Percentiles rank a stretch among this genome's conserved stretches.
These are phyloP conservation scores for Colletotrichum simmondsii DNA, from an alignment of 2,329 filamentous ascomycete genomes.

Conservation along the genomic window DNA sequence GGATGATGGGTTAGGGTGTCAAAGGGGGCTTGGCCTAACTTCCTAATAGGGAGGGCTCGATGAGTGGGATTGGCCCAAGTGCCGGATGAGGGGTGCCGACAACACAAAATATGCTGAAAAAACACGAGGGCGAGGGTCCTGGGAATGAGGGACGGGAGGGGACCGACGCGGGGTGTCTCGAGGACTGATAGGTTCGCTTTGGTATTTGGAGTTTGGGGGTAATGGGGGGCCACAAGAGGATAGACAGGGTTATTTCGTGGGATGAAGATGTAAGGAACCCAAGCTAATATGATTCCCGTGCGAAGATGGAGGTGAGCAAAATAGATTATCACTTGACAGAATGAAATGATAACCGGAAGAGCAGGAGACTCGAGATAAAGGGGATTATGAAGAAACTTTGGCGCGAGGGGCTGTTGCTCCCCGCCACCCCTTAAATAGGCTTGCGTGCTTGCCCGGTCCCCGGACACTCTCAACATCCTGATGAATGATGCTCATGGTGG, in stretches of 20 bases:
- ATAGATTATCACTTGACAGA: conserved; percentile 20
- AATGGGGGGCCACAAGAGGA: conserved; percentile 6
- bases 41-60: conserved; percentile 34
- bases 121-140: conserved; percentile 16
- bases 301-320: background rate
- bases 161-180: conserved; percentile 32
- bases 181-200: conserved; percentile 33
- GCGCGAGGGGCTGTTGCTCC: conserved; percentile 10
- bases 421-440: conserved; percentile 32
- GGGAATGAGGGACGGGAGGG: conserved; percentile 17
- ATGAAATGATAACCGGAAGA: background rate
- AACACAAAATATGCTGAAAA: conserved; percentile 11
- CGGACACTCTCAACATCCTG: conserved; percentile 1
- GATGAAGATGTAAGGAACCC: conserved; percentile 33
- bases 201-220: conserved; percentile 9
- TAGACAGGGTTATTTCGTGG: conserved; percentile 35
- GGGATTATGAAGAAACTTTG: conserved; percentile 6
- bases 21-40: conserved; percentile 34
- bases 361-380: background rate
- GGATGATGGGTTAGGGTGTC: conserved; percentile 38
- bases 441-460: conserved; percentile 8
- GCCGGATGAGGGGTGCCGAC: conserved; percentile 23
- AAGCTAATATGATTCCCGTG: conserved; percentile 5
- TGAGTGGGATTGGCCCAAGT: conserved; percentile 32
- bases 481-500: conserved; percentile 31